Base-by-base conservation (phyloP, 1,284 basidiomycete species). In the Puccinia triticina region DNA sequence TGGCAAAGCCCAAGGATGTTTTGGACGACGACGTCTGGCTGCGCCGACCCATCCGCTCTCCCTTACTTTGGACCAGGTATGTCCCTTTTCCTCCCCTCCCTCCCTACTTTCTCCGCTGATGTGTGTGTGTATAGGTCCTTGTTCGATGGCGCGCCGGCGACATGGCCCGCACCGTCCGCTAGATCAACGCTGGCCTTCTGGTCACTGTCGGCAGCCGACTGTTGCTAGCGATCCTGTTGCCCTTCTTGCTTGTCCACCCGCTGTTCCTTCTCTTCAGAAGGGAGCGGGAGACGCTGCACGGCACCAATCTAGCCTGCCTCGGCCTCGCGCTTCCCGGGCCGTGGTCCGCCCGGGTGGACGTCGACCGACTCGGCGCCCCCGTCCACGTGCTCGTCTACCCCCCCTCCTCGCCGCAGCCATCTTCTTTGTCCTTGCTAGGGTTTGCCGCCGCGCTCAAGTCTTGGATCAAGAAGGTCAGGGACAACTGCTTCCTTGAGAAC, bases 381-480 rank as follows among this genome's bases (percentile, higher is more conserved):
- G 37, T 82, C n/a, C 34, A 74, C 4, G 64, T 18, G 73, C 59
- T 57, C 10, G 34, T 37, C 73, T 82, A 82, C 64, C 79, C 79
- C 46, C 12, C 64, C 50, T 74, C n/a, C 57, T 82, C 37, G 40
- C 67, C 73, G 74, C 71, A 69, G 46, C 64, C 61, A 64, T 57
- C 21, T 55, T 72, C 16, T 59, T 50, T 23, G n/a, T 69, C 26
- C 59, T 82, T 16, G 29, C 46, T n/a, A 66, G 23, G n/a, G n/a
- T n/a, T n/a, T n/a, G n/a, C n/a, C n/a, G n/a, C n/a, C n/a, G n/a
- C n/a, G n/a, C n/a, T n/a, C n/a, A n/a, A n/a, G n/a, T n/a, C n/a
- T 48, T 82, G 79, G 79, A 59, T 82, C 23, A 71, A 82, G 23
- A 82, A 66, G 55, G 79, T 82, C 67, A 57, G 79, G 14, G 79